phyloP scores from a whole-genome alignment of 371 early-diverging fungal species.

The Quaeritorhiza haematococci region DNA sequence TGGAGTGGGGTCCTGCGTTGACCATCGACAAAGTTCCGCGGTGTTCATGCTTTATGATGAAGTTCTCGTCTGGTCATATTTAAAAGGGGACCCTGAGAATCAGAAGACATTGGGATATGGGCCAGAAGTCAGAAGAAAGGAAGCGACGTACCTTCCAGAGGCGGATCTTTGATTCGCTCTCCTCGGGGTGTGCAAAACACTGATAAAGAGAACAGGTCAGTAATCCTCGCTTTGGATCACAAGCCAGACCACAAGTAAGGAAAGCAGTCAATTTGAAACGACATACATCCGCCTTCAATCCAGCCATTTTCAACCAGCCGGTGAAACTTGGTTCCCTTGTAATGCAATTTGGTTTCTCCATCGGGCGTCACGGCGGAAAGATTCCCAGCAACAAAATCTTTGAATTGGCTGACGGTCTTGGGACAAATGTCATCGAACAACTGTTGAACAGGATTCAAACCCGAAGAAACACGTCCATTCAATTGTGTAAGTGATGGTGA shows the following conservation, averaged over 20 bases:
- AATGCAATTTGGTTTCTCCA: slow-evolving; percentile 4
- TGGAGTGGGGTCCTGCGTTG: slow-evolving; percentile 33
- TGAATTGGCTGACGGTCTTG: slow-evolving; percentile 16
- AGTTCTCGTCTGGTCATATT: slow-evolving; percentile 37
- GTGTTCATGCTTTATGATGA: slow-evolving; percentile 30
- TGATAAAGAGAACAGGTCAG: too few species aligned
- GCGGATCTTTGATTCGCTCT: too few species aligned
- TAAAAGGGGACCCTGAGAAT: background rate
- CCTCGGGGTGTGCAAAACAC: too few species aligned
- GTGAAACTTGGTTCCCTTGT: slow-evolving; percentile 11
- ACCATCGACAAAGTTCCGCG: slow-evolving; percentile 36
- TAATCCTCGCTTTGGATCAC: too few species aligned
- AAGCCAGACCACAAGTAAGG: too few species aligned
- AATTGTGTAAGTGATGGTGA: too few species aligned
- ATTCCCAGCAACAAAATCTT: slow-evolving; percentile 15
- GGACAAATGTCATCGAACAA: slow-evolving; percentile 25
- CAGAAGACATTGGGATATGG: background rate
- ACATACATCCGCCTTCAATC: slow-evolving; percentile 32
- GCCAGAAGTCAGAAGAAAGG: too few species aligned
- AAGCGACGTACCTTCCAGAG: too few species aligned
- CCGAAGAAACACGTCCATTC: too few species aligned
- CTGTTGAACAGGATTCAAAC: slow-evolving; percentile 9
- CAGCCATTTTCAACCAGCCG: slow-evolving; percentile 30
- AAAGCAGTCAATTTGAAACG: too few species aligned
- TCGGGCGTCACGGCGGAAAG: too few species aligned